Evolutionary conservation across 1,139 yeast genomes (phyloP).

Genomic region (Hemisphaericaspora lyxosophila): DNA sequence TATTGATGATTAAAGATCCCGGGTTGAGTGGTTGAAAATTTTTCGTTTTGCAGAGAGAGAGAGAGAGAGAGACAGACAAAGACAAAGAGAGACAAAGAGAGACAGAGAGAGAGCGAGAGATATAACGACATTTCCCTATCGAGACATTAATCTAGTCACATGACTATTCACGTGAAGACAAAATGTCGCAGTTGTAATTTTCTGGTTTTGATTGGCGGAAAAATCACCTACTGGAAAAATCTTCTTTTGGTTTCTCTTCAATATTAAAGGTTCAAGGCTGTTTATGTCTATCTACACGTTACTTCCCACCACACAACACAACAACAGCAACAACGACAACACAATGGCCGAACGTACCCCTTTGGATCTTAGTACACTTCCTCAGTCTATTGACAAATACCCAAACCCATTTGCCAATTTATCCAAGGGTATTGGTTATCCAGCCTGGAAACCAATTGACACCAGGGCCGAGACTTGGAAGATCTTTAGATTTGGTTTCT

Average conservation of each 20-base stretch:
- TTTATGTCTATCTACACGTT: no score
- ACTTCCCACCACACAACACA: no score
- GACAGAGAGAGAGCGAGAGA: no score
- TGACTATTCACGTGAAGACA: not conserved
- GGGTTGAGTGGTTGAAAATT: constrained; percentile 2
- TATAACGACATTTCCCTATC: not conserved
- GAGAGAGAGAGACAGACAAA: no score
- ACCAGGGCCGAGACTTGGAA: constrained; percentile 42
- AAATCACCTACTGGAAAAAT: constrained; percentile 3
- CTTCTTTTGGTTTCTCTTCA: no score
- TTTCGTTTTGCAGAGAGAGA: not conserved
- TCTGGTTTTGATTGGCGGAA: not conserved
- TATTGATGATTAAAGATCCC: no score
- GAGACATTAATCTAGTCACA: not conserved
- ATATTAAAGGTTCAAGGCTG: no score
- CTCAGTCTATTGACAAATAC: constrained; percentile 42
- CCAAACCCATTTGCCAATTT: constrained; percentile 47
- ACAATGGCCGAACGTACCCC: constrained; percentile 13
- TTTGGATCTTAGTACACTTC: constrained; percentile 15
- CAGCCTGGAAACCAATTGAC: constrained; percentile 47
- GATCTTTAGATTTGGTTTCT: constrained; percentile 42
- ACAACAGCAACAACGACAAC: no score
- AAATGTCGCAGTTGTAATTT: constrained; percentile 10
- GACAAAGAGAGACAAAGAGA: no score
- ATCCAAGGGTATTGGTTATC: constrained; percentile 41